Conservation (phyloP, 257 asterid genomes). For the Plectranthus barbatus region DNA sequence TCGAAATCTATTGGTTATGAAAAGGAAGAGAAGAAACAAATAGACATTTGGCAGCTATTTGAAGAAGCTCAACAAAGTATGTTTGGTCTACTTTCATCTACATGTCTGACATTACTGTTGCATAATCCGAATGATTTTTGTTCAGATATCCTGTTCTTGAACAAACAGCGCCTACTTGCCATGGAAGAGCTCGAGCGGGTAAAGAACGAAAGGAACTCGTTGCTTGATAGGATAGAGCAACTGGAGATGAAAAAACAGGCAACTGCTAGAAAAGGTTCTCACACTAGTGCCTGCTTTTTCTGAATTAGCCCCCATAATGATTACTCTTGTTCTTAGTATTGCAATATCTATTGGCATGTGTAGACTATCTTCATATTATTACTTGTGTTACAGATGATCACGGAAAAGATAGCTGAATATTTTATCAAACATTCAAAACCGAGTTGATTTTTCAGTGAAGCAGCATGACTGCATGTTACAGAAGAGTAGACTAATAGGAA, state of each 20-base stretch:
- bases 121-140: constrained; percentile 10
- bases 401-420: background rate
- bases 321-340: background rate
- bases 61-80: constrained; percentile 69
- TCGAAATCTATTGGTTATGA: constrained; percentile 17
- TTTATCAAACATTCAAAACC: background rate
- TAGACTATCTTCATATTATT: background rate
- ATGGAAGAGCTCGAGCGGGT: constrained; percentile 61
- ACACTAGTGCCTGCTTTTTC: constrained; percentile 10
- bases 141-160: constrained; percentile 62
- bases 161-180: constrained; percentile 67
- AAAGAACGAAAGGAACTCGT: constrained; percentile 39
- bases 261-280: constrained; percentile 37
- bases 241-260: constrained; percentile 35
- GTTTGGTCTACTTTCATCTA: constrained; percentile 13
- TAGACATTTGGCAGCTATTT: constrained; percentile 61
- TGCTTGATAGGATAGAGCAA: constrained; percentile 45
- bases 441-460: background rate
- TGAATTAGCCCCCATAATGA: background rate
- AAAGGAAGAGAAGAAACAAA: constrained; percentile 36
- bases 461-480: background rate
- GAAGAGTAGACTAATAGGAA: background rate
- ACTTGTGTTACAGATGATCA: background rate
- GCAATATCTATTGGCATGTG: background rate
- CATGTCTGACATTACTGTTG: background rate